These are phyloP conservation scores for Lolium rigidum DNA, from an alignment of 176 grass and related monocot genomes.

Conservation along the genomic window DNA sequence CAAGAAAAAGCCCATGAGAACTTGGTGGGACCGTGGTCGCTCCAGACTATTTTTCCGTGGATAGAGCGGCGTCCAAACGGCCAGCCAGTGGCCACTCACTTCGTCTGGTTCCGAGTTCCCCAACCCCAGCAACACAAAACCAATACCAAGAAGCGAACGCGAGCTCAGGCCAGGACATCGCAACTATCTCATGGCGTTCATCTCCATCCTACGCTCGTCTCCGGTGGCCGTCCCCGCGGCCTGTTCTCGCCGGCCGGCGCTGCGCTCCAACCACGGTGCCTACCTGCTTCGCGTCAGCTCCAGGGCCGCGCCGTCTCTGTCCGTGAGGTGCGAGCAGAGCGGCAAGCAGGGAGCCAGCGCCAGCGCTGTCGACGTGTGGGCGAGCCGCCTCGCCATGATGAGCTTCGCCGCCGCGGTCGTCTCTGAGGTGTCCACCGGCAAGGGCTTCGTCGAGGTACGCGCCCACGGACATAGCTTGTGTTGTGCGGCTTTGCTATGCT, in stretches of 20 bases:
- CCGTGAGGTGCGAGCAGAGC: conserved; percentile 74
- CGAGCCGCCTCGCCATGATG: conserved; percentile 82
- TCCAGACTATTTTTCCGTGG: conserved; percentile 7
- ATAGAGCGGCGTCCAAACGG: conserved; percentile 47
- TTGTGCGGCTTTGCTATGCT: not conserved
- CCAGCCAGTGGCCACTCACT: conserved; percentile 51
- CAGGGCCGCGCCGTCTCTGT: conserved; percentile 27
- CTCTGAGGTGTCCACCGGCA: conserved; percentile 78
- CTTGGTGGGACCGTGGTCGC: no score
- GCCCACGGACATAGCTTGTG: not conserved
- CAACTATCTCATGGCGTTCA: conserved; percentile 32
- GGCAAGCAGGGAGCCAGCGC: conserved; percentile 47
- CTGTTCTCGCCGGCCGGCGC: not conserved
- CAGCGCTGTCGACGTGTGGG: conserved; percentile 62
- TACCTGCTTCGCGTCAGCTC: conserved; percentile 31
- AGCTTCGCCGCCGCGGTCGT: conserved; percentile 79
- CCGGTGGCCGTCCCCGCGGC: not conserved
- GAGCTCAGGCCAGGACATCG: not conserved
- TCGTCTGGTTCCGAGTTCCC: conserved; percentile 16
- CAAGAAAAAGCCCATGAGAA: no score
- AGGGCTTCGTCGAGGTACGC: conserved; percentile 77
- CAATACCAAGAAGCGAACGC: not conserved
- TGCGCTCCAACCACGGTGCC: not conserved
- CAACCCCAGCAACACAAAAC: conserved; percentile 6
- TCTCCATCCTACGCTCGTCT: conserved; percentile 32